Percentiles rank a stretch among this genome's conserved stretches.
Evolutionary conservation across 306 rosid species (phyloP).

Genomic region (Mimosa pudica): DNA sequence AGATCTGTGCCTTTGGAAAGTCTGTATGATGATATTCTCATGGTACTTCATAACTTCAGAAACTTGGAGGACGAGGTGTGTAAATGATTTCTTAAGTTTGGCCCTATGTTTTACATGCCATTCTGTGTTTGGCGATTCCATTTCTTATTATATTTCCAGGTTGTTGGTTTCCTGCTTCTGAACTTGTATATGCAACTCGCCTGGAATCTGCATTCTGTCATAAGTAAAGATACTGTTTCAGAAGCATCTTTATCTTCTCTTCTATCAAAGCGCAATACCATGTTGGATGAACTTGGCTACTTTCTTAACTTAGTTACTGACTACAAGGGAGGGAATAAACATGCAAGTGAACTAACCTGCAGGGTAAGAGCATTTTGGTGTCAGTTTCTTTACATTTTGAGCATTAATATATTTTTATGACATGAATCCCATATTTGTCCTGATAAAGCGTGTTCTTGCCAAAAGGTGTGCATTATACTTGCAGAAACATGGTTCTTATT

Average conservation of each 20-base stretch:
- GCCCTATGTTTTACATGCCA: constrained; percentile 24
- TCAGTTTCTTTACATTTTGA: constrained; percentile 15
- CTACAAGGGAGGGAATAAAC: constrained; percentile 47
- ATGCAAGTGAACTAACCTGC: constrained; percentile 72
- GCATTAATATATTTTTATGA: constrained; percentile 3
- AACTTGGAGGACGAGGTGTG: constrained; percentile 82
- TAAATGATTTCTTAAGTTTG: constrained; percentile 34
- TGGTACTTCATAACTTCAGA: constrained; percentile 61
- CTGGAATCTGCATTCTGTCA: constrained; percentile 68
- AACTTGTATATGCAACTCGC: constrained; percentile 71
- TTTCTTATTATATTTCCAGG: constrained; percentile 58
- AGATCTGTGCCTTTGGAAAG: constrained; percentile 62
- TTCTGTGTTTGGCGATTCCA: constrained; percentile 33
- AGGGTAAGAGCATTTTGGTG: constrained; percentile 58
- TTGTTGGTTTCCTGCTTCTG: constrained; percentile 77
- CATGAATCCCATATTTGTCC: constrained; percentile 36
- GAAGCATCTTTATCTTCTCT: constrained; percentile 63
- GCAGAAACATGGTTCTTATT: constrained; percentile 71
- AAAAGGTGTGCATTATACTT: constrained; percentile 74
- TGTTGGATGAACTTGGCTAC: constrained; percentile 71
- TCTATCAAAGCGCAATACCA: constrained; percentile 57
- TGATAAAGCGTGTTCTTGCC: constrained; percentile 38
- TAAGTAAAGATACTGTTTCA: constrained; percentile 57
- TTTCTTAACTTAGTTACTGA: constrained; percentile 59
- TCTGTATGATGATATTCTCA: constrained; percentile 69